Percentiles rank a stretch among this genome's conserved stretches.
Evolutionary conservation across 208 protist genomes (phyloP).

Genomic region (Wallacemonas sp.): DNA sequence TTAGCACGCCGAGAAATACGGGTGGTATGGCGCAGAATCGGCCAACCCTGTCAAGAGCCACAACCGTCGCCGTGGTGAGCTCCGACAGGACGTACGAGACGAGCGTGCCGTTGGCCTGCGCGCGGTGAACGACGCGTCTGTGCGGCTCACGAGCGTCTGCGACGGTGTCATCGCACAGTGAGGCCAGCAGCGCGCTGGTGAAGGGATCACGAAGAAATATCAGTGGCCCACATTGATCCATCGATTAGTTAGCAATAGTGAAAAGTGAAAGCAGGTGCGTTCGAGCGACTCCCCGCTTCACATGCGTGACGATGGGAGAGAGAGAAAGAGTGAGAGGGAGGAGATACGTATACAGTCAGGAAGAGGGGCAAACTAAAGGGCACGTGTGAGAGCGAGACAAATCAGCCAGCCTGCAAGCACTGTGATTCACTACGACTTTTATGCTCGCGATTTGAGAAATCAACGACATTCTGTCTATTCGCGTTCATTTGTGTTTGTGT

Average conservation of each 20-base stretch:
- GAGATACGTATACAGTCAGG: no score
- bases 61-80: neutral
- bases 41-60: neutral
- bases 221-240: no score
- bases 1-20: constrained; percentile 5
- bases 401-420: no score
- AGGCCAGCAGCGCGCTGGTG: neutral
- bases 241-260: no score
- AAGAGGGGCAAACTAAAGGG: no score
- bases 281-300: no score
- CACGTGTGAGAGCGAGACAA: no score
- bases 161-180: neutral
- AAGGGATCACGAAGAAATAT: constrained; percentile 2
- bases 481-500: neutral
- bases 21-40: neutral
- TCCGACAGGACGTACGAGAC: neutral
- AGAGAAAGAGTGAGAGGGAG: no score
- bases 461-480: neutral
- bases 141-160: neutral
- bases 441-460: no score
- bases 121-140: neutral
- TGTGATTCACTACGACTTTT: no score
- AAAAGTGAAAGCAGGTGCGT: no score
- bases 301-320: no score
- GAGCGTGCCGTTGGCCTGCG: neutral